A percentile compares a stretch with the other conserved stretches of the same genome.
phyloP scores from a whole-genome alignment of 2,329 filamentous ascomycete genomes.

The Epichloe hybrida region DNA sequence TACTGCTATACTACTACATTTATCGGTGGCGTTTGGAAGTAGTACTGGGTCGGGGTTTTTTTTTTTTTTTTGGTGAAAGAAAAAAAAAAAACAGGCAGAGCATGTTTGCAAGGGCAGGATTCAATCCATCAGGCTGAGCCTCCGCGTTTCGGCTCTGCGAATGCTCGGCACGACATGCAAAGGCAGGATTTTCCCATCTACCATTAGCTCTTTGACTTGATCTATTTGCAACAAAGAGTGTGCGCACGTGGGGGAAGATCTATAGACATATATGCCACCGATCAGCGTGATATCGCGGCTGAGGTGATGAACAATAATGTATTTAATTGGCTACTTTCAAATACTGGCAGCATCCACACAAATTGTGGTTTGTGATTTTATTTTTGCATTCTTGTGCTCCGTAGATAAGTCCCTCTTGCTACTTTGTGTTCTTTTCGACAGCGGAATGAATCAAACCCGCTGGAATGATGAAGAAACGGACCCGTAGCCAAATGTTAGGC shows the following conservation, averaged over 20 bases:
- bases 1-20: not conserved
- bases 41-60: not conserved
- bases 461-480: too few relatives aligned
- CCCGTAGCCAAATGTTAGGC: too few relatives aligned
- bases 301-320: conserved; percentile 2
- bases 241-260: not conserved
- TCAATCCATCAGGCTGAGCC: not conserved
- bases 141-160: not conserved
- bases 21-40: not conserved
- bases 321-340: conserved; percentile 2
- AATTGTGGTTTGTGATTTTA: too few relatives aligned
- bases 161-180: not conserved
- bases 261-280: not conserved
- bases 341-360: not conserved
- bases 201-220: not conserved
- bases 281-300: not conserved
- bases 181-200: not conserved
- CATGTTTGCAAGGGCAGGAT: not conserved
- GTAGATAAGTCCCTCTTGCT: too few relatives aligned
- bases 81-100: conserved; percentile 1
- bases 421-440: too few relatives aligned
- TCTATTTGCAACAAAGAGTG: not conserved
- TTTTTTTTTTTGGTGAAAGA: not conserved
- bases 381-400: too few relatives aligned
- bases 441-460: too few relatives aligned